Percentiles rank a stretch among this genome's conserved stretches.
Conservation (phyloP, 73 alveolate genomes). For the Stentor roeselii region DNA sequence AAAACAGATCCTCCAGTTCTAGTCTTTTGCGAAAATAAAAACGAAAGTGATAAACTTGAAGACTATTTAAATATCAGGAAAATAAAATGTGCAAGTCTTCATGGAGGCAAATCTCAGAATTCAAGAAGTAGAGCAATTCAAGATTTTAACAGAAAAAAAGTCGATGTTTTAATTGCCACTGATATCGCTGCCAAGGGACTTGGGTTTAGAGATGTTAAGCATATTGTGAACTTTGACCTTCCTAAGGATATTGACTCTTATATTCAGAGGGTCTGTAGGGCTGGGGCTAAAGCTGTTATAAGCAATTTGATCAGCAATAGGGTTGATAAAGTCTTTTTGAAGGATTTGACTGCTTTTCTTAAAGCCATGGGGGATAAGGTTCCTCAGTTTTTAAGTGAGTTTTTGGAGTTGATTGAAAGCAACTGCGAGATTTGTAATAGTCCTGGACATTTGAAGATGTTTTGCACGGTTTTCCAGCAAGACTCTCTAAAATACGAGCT, state of each 20-base stretch:
- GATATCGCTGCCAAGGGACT: conserved; percentile 89
- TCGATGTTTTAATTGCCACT: conserved; percentile 81
- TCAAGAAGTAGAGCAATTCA: conserved; percentile 64
- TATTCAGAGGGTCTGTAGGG: conserved; percentile 56
- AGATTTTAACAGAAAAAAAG: conserved; percentile 58
- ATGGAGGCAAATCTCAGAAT: conserved; percentile 61
- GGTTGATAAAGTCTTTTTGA: background rate
- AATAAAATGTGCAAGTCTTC: conserved; percentile 44
- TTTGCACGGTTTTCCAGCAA: background rate
- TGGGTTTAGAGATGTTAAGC: conserved; percentile 74
- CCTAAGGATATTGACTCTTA: conserved; percentile 69
- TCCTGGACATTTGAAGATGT: background rate
- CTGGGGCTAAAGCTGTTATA: conserved; percentile 37
- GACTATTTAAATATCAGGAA: conserved; percentile 47
- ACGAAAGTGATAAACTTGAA: conserved; percentile 43
- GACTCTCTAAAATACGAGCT: background rate
- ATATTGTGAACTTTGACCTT: conserved; percentile 85
- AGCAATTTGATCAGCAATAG: background rate
- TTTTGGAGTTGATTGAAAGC: background rate
- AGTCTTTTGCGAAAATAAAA: conserved; percentile 55
- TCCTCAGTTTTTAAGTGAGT: background rate
- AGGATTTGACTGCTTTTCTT: background rate
- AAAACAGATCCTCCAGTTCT: conserved; percentile 67
- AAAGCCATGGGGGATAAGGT: background rate
- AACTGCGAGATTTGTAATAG: background rate